Percentiles rank a stretch among this genome's conserved stretches.
Evolutionary conservation across 2,329 filamentous ascomycete species (phyloP).

Genomic region (Escovopsis sp.): DNA sequence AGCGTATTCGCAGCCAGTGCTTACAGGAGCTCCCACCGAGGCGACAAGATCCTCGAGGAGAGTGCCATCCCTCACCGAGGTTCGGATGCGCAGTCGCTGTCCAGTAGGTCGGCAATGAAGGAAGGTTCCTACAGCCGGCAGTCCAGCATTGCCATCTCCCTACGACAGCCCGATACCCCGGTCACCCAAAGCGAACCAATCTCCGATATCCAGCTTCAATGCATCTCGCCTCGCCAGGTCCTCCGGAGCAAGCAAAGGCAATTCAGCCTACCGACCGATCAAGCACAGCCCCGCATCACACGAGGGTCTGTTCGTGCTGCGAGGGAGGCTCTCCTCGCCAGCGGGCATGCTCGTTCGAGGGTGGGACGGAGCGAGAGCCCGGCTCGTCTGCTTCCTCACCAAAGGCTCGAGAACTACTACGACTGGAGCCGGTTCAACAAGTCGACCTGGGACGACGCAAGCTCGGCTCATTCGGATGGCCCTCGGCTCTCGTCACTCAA

Average conservation of each 20-base stretch:
- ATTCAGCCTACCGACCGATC: conserved; percentile 3
- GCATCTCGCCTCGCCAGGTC: conserved; percentile 4
- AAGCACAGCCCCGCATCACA: background rate
- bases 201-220: background rate
- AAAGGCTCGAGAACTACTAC: conserved; percentile 2
- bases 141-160: background rate
- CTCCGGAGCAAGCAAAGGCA: conserved; percentile 5
- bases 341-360: background rate
- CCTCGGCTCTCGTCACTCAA: conserved; percentile 1
- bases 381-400: conserved; percentile 1
- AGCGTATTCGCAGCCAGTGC: conserved; percentile 2
- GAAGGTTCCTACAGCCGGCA: background rate
- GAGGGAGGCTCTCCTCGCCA: conserved; percentile 1
- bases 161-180: background rate
- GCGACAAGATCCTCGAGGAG: background rate
- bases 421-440: conserved; percentile 4
- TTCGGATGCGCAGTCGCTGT: background rate
- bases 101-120: background rate
- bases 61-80: background rate
- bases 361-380: conserved; percentile 3
- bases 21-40: background rate
- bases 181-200: no score
- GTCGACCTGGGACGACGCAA: conserved; percentile 2
- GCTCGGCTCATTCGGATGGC: conserved; percentile 1
- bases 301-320: conserved; percentile 5